Base-by-base conservation (phyloP, 208 protist species). In the Crithidia fasciculata region DNA sequence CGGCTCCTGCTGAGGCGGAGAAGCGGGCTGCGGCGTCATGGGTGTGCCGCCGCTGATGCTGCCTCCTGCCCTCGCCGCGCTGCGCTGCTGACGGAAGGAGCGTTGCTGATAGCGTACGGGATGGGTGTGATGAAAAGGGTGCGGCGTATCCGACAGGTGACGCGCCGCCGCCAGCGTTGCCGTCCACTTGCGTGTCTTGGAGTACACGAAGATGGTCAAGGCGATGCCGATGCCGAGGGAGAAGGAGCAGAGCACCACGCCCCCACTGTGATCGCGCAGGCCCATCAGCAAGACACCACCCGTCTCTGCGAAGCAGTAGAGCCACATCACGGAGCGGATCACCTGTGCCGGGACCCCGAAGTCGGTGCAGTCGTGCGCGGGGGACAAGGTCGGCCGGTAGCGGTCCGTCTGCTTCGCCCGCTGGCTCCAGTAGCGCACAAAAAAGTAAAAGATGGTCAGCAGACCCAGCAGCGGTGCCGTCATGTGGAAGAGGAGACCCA, bases 401-500 rank as follows among this genome's bases (percentile, higher is more conserved):
- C 88, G 82, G 69, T 96, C 92, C 59, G 82, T 89, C 45, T 94
- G 67, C 69, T 81, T 79, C 18, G 80, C 66, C 9, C 92, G 87
- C 78, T 94, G 89, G 8, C 80, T 92, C 53, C 82, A 68, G 76
- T 92, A 94, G 37, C 89, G 80, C 37, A 93, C 68, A 36, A 91
- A 19, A 58, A 94, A 93, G 79, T 90, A 96, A 8, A 87, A 18
- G 18, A 82, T 75, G 36, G 88, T 85, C 57, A 94, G 83, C 9
- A 88, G 64, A 6, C 76, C 69, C 36, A 96, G 78, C 56, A 94
- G 80, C 40, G 92, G 92, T 8, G 81, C 83, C 19, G 92, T 93
- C 87, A 93, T 93, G 77, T 93, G 92, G 63, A 94, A 96, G 12
- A 96, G 81, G 37, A 96, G 78, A 0, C 89, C 92, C 72, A 96